A percentile compares a stretch with the other conserved stretches of the same genome.
Conservation (phyloP, 73 alveolate species). For the Tetrahymena thermophila region DNA sequence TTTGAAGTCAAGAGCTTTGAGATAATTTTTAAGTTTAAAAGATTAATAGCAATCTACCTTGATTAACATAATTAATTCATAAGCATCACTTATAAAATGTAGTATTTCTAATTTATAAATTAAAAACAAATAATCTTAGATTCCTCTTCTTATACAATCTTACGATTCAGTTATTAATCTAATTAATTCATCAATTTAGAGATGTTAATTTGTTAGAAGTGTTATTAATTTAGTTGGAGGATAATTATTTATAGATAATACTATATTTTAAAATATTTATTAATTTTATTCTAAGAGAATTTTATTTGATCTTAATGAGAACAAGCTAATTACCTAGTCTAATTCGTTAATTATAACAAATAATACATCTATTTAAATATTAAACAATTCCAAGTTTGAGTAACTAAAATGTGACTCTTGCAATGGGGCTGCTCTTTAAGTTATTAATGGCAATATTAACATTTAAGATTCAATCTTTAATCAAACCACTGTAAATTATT, state of each 20-base stretch:
- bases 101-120: not conserved
- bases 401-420: not conserved
- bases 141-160: not conserved
- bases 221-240: not conserved
- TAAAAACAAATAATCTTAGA: not conserved
- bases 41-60: not conserved
- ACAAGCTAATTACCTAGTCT: not conserved
- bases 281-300: not conserved
- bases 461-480: not conserved
- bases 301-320: not conserved
- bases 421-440: not conserved
- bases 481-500: not conserved
- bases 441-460: not conserved
- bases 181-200: not conserved
- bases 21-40: not conserved
- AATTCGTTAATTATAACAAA: not conserved
- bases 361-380: not conserved
- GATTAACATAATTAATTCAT: not conserved
- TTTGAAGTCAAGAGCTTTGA: not conserved
- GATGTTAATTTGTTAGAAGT: not conserved
- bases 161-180: not conserved
- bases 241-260: not conserved
- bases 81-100: not conserved
- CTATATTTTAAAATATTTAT: not conserved
- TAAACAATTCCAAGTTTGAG: not conserved